Percentiles rank a stretch among this genome's conserved stretches.
phyloP scores from a whole-genome alignment of 2,329 filamentous ascomycete species.

The Microsporum ferrugineum region DNA sequence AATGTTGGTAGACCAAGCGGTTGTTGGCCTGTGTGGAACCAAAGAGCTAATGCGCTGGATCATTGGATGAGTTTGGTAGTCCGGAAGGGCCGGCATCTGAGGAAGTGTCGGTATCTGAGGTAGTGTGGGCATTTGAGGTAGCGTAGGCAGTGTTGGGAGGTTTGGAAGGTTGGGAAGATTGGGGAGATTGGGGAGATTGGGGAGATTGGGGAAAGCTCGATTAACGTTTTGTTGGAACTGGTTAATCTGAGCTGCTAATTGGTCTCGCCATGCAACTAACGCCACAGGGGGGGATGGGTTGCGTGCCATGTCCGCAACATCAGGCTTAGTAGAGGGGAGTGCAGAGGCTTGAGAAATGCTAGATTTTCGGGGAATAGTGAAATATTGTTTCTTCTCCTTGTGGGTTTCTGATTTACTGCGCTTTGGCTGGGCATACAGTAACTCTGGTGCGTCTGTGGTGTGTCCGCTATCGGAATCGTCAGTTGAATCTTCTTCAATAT shows the following conservation, averaged over 20 bases:
- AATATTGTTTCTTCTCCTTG: slow-evolving; percentile 11
- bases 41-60: slow-evolving; percentile 62
- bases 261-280: slow-evolving; percentile 60
- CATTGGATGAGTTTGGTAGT: slow-evolving; percentile 63
- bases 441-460: slow-evolving; percentile 19
- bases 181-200: slow-evolving; percentile 36
- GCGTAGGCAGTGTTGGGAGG: neutral
- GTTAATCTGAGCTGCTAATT: slow-evolving; percentile 61
- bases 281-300: slow-evolving; percentile 48
- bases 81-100: slow-evolving; percentile 52
- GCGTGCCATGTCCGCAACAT: slow-evolving; percentile 19
- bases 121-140: slow-evolving; percentile 43
- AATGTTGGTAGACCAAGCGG: slow-evolving; percentile 27
- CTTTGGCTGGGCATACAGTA: slow-evolving; percentile 18
- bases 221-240: slow-evolving; percentile 63
- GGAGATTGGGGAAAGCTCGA: slow-evolving; percentile 53
- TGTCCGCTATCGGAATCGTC: slow-evolving; percentile 21
- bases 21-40: slow-evolving; percentile 54
- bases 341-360: slow-evolving; percentile 14
- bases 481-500: slow-evolving; percentile 29
- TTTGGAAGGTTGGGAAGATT: neutral
- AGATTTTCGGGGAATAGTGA: slow-evolving; percentile 13
- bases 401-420: slow-evolving; percentile 1
- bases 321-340: slow-evolving; percentile 19
- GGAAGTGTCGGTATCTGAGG: neutral